phyloP scores from a whole-genome alignment of 1,284 basidiomycete species.

The Mycosarcoma mackinlayi region DNA sequence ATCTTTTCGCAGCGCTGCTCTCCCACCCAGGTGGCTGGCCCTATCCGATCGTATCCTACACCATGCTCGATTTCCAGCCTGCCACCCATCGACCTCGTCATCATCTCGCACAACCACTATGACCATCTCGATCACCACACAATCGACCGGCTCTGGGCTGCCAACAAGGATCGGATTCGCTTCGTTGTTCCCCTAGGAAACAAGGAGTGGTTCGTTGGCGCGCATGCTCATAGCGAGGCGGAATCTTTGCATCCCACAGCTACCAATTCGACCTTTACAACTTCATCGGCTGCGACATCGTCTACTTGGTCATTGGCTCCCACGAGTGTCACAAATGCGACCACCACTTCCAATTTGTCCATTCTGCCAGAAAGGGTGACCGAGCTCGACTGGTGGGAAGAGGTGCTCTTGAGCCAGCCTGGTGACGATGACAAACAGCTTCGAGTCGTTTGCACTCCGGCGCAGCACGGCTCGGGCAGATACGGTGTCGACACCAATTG shows the following conservation, averaged over 20 bases:
- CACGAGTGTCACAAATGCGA: constrained; percentile 9
- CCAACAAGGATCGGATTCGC: constrained; percentile 39
- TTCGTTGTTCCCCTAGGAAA: constrained; percentile 65
- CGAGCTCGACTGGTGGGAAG: constrained; percentile 67
- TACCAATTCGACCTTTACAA: background rate
- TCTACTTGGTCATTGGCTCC: constrained; percentile 22
- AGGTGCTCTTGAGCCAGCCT: constrained; percentile 25
- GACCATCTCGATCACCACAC: constrained; percentile 64
- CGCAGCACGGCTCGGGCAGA: constrained; percentile 65
- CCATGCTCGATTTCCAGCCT: constrained; percentile 55
- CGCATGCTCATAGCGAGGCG: background rate
- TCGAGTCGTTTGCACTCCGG: constrained; percentile 58
- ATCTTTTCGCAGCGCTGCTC: constrained; percentile 66
- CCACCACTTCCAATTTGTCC: constrained; percentile 28
- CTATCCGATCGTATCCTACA: constrained; percentile 51
- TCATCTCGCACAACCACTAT: constrained; percentile 67
- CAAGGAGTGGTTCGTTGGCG: constrained; percentile 56
- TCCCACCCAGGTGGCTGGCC: constrained; percentile 59
- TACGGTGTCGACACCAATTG: constrained; percentile 52
- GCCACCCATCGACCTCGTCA: constrained; percentile 60
- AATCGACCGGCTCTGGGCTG: constrained; percentile 54
- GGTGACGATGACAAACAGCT: constrained; percentile 5
- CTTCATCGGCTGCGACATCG: constrained; percentile 1
- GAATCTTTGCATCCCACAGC: constrained; percentile 3
- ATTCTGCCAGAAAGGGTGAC: constrained; percentile 52